Evolutionary conservation across 148 eudicot genomes (phyloP).

Genomic region (Nepenthes mirabilis): DNA sequence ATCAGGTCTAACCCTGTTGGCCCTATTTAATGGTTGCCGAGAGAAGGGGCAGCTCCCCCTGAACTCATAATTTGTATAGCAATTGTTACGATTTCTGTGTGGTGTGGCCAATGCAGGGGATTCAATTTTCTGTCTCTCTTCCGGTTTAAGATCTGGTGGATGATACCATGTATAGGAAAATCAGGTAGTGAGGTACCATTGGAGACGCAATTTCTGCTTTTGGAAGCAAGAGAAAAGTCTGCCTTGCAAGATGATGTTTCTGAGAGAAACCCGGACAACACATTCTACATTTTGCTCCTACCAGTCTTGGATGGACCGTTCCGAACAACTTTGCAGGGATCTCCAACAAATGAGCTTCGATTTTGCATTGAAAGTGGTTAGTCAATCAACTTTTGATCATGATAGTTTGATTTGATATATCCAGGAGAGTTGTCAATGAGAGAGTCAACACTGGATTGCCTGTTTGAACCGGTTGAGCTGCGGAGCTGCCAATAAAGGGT

Average conservation of each 20-base stretch:
- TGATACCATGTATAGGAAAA: conserved; percentile 39
- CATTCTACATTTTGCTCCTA: conserved; percentile 26
- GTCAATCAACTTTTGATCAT: not conserved
- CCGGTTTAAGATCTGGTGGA: conserved; percentile 46
- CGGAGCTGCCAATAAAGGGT: too few species aligned
- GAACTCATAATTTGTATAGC: not conserved
- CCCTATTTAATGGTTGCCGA: not conserved
- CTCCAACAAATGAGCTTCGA: conserved; percentile 30
- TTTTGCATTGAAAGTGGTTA: conserved; percentile 57
- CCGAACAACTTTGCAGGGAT: conserved; percentile 40
- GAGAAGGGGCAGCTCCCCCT: too few species aligned
- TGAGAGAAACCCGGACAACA: not conserved
- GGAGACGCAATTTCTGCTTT: conserved; percentile 36
- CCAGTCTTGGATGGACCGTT: conserved; percentile 47
- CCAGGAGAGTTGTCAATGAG: too few species aligned
- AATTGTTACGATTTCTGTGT: not conserved
- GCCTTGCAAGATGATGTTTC: conserved; percentile 5
- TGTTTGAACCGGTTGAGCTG: too few species aligned
- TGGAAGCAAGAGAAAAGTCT: conserved; percentile 21
- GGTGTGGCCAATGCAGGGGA: conserved; percentile 19
- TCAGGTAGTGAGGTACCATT: conserved; percentile 27
- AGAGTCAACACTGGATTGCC: too few species aligned
- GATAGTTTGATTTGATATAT: too few species aligned
- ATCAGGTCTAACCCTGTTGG: too few species aligned
- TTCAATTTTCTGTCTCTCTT: conserved; percentile 27